phyloP scores from a whole-genome alignment of 345 rosid species.

The Leavenworthia alabamica region DNA sequence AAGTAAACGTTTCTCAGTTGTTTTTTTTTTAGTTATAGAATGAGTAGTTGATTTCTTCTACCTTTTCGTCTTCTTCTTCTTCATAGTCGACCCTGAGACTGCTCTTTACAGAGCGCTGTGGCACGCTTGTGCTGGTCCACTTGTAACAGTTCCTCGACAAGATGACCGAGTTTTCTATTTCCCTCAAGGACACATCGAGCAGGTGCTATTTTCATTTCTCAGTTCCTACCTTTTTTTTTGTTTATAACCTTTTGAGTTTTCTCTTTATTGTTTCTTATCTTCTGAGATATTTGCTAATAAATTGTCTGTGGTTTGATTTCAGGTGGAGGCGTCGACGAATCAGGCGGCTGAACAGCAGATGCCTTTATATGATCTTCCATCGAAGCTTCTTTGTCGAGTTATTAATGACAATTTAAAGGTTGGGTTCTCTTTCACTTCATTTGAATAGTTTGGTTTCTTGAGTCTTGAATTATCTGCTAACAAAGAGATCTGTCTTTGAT shows the following conservation, averaged over 20 bases:
- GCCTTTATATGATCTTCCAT: slow-evolving; percentile 64
- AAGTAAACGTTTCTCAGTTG: neutral
- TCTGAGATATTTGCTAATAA: neutral
- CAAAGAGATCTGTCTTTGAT: neutral
- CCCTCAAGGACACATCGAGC: slow-evolving; percentile 93
- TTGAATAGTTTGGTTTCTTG: neutral
- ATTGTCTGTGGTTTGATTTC: neutral
- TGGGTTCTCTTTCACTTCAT: neutral
- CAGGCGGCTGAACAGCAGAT: slow-evolving; percentile 71
- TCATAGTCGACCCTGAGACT: slow-evolving; percentile 45
- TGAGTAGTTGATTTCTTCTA: neutral
- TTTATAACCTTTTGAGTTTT: neutral
- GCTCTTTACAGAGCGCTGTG: slow-evolving; percentile 78
- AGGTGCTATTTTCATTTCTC: slow-evolving; percentile 37
- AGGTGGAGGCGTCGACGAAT: slow-evolving; percentile 84
- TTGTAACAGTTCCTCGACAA: slow-evolving; percentile 69
- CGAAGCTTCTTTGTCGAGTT: slow-evolving; percentile 69
- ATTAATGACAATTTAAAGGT: slow-evolving; percentile 70
- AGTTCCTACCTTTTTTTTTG: neutral
- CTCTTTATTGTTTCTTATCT: neutral
- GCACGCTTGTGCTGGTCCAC: slow-evolving; percentile 95
- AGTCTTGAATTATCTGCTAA: neutral
- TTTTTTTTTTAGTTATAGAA: neutral
- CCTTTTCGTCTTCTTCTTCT: neutral
- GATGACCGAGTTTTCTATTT: slow-evolving; percentile 75